Conservation (phyloP, 371 early-diverging fungal genomes). For the Ecytonucleospora hepatopenaei region DNA sequence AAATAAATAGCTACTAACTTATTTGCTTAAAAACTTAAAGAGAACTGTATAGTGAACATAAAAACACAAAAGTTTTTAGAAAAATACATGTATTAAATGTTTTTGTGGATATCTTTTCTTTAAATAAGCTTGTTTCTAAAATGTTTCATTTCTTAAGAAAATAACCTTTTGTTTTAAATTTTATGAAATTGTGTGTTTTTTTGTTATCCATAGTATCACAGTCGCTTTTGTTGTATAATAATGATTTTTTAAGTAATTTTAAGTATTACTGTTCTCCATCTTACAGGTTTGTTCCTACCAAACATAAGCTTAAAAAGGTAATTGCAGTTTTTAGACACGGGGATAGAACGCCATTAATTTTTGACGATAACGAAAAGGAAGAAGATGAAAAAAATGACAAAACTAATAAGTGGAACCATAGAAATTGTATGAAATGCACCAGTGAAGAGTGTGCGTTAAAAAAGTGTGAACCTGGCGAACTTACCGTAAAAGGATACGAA, state of each 20-base stretch:
- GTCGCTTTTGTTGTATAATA: not conserved
- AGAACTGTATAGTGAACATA: no score
- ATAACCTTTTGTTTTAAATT: no score
- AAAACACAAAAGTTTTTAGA: no score
- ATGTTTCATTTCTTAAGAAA: no score
- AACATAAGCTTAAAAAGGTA: slow-evolving; percentile 5
- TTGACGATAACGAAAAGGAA: not conserved
- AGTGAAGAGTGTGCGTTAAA: not conserved
- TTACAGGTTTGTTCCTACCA: not conserved
- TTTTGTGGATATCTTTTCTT: no score
- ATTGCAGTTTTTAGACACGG: slow-evolving; percentile 52
- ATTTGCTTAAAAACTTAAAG: no score
- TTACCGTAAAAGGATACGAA: slow-evolving; percentile 45
- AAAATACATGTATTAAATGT: no score
- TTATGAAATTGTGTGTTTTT: no score
- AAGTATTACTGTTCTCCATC: slow-evolving; percentile 1
- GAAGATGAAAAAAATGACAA: slow-evolving; percentile 3
- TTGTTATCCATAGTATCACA: no score
- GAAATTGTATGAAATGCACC: slow-evolving; percentile 38
- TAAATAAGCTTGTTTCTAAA: no score
- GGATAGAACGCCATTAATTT: slow-evolving; percentile 40
- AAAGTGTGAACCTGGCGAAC: slow-evolving; percentile 35
- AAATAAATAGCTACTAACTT: no score
- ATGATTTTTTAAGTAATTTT: not conserved
- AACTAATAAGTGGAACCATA: slow-evolving; percentile 21